Base-by-base conservation (phyloP, 768 basidiomycete species). In the Leccinum subtestaceum region DNA sequence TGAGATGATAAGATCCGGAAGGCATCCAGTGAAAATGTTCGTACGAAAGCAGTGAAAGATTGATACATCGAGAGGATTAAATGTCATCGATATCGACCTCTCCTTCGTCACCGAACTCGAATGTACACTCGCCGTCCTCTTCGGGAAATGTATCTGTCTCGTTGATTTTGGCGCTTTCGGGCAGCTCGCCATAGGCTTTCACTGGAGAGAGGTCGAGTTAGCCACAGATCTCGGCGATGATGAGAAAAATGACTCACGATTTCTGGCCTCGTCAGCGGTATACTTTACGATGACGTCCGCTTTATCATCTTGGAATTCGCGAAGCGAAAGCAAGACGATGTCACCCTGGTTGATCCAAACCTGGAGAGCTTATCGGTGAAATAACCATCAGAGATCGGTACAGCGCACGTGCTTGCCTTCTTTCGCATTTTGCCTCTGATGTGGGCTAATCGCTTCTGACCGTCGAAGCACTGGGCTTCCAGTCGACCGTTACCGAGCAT, bases 301-400 rank as follows among this genome's bases (percentile, higher is more conserved):
- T 76, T 98, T 98, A 78, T 93, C 94, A 67, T 99, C 97, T 76
- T 98, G 96, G 85, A 98, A 99, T 53, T 98, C 97, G 63, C 97
- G 92, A 52, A 99, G 81, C 29, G 95, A 98, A 19, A 98, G 80
- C 47, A 98, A 79, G 53, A 98, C 86, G 70, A 98, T 98, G 70
- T 98, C 96, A 69, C 96, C 96, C 68, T 97, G 93, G 73, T 96
- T 97, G 72, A 98, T 98, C 96, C 96, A 98, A 70, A 98, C 95
- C 95, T 98, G 57, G 34, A 23, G 59, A 21, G 50, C 15, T 15
- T 27, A 31, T 27, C 53, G 60, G 60, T 63, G 36, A 57, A 27
- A 38, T 21, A 19, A 65, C 21, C 46, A 19, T 32, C 11, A 36
- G 13, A 54, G 9, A 47, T 23, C 2, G 4, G 4, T 7, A 21